These are phyloP conservation scores for Candida awuae DNA, from an alignment of 805 yeast genomes.

Conservation along the genomic window DNA sequence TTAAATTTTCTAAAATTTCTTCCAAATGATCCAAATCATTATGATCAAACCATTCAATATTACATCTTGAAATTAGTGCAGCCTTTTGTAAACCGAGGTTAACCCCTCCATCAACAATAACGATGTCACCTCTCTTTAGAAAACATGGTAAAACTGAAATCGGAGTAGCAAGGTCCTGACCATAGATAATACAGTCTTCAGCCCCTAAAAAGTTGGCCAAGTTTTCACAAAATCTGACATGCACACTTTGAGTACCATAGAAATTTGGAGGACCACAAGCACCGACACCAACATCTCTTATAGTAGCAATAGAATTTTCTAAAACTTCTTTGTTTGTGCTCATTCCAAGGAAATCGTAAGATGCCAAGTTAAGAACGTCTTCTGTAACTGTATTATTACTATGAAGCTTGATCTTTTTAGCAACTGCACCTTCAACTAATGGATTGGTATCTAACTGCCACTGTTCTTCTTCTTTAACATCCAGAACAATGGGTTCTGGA, in stretches of 20 bases:
- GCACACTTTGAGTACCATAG: slow-evolving; percentile 92
- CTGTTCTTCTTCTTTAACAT: slow-evolving; percentile 40
- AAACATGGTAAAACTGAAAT: slow-evolving; percentile 89
- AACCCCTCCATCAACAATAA: slow-evolving; percentile 77
- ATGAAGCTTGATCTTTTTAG: slow-evolving; percentile 26
- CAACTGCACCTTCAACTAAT: slow-evolving; percentile 46
- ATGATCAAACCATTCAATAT: slow-evolving; percentile 76
- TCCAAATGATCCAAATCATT: slow-evolving; percentile 83
- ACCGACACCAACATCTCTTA: slow-evolving; percentile 81
- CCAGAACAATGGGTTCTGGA: slow-evolving; percentile 73
- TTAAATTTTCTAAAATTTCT: slow-evolving; percentile 51
- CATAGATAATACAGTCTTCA: slow-evolving; percentile 75
- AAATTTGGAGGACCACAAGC: slow-evolving; percentile 98
- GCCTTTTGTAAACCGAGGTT: slow-evolving; percentile 82
- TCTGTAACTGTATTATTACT: slow-evolving; percentile 21
- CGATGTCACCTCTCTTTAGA: slow-evolving; percentile 88
- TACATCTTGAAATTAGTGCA: slow-evolving; percentile 75
- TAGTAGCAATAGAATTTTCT: slow-evolving; percentile 46
- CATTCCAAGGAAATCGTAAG: slow-evolving; percentile 64
- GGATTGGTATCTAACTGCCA: slow-evolving; percentile 66
- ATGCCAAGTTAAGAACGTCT: slow-evolving; percentile 55
- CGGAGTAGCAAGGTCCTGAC: slow-evolving; percentile 85
- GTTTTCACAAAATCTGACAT: slow-evolving; percentile 67
- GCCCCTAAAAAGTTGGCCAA: slow-evolving; percentile 69
- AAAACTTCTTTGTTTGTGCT: slow-evolving; percentile 40